Evolutionary conservation across 345 rosid genomes (phyloP).

Genomic region (Syzygium jambos): DNA sequence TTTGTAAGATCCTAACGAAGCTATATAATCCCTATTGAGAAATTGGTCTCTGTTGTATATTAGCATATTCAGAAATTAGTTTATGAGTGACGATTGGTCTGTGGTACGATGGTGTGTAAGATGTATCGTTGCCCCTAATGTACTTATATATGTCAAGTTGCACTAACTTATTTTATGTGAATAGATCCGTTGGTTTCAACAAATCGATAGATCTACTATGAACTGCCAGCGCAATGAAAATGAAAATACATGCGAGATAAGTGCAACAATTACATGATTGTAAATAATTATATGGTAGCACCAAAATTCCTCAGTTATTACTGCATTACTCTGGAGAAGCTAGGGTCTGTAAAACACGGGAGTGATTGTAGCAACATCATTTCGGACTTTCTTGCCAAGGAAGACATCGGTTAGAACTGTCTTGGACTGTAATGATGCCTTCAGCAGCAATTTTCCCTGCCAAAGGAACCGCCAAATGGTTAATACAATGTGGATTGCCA

Average conservation of each 20-base stretch:
- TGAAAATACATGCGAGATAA: background rate
- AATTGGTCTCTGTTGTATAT: no score
- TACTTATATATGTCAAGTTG: no score
- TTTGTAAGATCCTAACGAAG: no score
- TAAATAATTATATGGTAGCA: background rate
- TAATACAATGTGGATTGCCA: background rate
- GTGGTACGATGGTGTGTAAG: no score
- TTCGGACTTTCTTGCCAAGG: background rate
- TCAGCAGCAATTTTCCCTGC: constrained; percentile 7
- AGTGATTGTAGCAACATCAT: background rate
- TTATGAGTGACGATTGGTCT: no score
- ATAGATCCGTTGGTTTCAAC: no score
- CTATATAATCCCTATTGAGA: no score
- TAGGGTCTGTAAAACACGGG: background rate
- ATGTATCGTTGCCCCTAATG: no score
- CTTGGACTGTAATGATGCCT: constrained; percentile 10
- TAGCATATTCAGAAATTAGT: no score
- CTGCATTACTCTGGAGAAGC: background rate
- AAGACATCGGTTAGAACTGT: constrained; percentile 18
- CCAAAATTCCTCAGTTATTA: background rate
- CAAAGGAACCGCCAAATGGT: background rate
- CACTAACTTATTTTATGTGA: no score
- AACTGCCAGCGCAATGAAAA: background rate
- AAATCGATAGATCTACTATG: background rate
- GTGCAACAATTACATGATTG: background rate